Evolutionary conservation across 2,329 filamentous ascomycete species (phyloP), one percentile per base, ranked within the genome.

Genomic region (Exophiala phaeomuriformis): DNA sequence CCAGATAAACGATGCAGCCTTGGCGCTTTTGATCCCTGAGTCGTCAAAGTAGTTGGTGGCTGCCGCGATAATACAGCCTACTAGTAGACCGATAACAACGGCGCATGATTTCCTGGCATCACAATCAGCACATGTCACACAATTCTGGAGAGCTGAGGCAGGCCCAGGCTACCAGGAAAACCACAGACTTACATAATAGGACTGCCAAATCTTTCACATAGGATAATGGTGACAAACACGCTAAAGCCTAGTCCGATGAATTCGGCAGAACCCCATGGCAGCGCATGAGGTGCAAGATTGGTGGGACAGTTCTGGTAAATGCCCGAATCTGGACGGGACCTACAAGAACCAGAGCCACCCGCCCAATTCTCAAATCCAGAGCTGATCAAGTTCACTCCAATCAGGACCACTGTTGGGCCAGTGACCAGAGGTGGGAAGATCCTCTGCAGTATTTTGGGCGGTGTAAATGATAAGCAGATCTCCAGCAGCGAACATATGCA

Each of bases 361-460:
- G 85, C 85, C 88, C 88, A 91, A 70, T 85, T 80, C 67, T 84
- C 71, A 70, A 91, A 86, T 8, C 85, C 88, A 33, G 79, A 83
- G 60, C 81, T 68, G 62, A 91, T 84, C 51, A 93, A 75, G 51
- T 79, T 79, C 41, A 90, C 80, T 35, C 88, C 88, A 55, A 93
- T 90, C 30, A 86, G 75, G 72, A 79, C 71, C 64, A 80, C 72
- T n/a, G 84, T 78, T 1, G 85, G 87, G 0, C 86, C 85, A 0
- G 85, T 89, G 46, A 89, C 84, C 36, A 93, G 80, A 3, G 88
- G 88, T 5, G 88, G 88, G 66, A 91, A 90, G 61, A 90, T 79
- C 63, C 79, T 81, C 62, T 88, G 80, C 57, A 91, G 76, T 33
- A 82, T 68, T 54, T 73, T 78, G 0, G 86, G 83, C 2, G 86